Conservation (phyloP, 1,139 yeast genomes). For the Sugiyamaella novakii region DNA sequence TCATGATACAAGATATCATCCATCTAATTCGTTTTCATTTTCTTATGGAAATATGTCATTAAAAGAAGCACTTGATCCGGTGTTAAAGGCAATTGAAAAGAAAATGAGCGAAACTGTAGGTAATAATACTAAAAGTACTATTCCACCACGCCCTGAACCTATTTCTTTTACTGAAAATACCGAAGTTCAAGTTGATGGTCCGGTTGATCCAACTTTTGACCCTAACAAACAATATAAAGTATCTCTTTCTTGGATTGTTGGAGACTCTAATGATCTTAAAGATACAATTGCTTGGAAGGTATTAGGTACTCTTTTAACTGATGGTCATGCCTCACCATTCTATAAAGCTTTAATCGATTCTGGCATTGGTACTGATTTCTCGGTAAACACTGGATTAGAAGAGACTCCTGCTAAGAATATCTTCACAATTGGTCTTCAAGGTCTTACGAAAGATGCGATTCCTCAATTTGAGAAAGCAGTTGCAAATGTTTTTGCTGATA, state of each 20-base stretch:
- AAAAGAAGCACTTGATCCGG: slow-evolving; percentile 58
- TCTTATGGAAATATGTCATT: slow-evolving; percentile 84
- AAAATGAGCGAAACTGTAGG: slow-evolving; percentile 36
- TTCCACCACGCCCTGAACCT: slow-evolving; percentile 42
- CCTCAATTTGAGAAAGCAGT: slow-evolving; percentile 50
- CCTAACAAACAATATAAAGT: slow-evolving; percentile 69
- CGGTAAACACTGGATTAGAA: slow-evolving; percentile 88
- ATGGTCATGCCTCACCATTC: slow-evolving; percentile 90
- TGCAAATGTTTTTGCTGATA: slow-evolving; percentile 41
- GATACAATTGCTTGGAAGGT: slow-evolving; percentile 74
- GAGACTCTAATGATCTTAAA: slow-evolving; percentile 68
- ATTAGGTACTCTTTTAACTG: slow-evolving; percentile 71
- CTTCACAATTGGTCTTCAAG: slow-evolving; percentile 85
- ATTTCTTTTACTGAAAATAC: slow-evolving; percentile 45
- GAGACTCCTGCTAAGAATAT: slow-evolving; percentile 76
- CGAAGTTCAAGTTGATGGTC: slow-evolving; percentile 60
- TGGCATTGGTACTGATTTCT: slow-evolving; percentile 82
- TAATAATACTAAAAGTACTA: slow-evolving; percentile 10
- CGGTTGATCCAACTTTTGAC: slow-evolving; percentile 81
- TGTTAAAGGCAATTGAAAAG: slow-evolving; percentile 53
- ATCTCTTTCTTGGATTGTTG: slow-evolving; percentile 86
- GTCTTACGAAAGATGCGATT: slow-evolving; percentile 57
- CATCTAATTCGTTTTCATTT: slow-evolving; percentile 83
- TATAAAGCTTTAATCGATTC: slow-evolving; percentile 82
- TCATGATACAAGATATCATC: slow-evolving; percentile 78